A percentile compares a stretch with the other conserved stretches of the same genome.
Conservation (phyloP, 495 filamentous ascomycete genomes). For the Talaromyces thailandensis region DNA sequence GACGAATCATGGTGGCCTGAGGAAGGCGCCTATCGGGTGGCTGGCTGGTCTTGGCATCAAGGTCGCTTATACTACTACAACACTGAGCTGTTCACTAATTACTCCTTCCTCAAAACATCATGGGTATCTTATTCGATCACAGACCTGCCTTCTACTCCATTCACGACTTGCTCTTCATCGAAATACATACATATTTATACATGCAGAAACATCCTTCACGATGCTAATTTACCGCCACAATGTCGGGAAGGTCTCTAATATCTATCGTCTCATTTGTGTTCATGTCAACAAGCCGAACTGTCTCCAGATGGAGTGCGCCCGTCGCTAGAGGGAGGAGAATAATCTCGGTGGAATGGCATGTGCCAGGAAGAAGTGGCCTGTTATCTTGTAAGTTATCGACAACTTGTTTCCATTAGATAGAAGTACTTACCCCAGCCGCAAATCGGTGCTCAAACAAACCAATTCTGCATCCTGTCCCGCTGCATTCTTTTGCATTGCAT, state of each 20-base stretch:
- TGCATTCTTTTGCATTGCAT: conserved; percentile 70
- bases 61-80: not conserved
- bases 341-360: conserved; percentile 72
- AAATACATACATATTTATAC: not conserved
- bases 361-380: conserved; percentile 62
- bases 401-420: no score
- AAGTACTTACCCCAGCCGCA: conserved; percentile 62
- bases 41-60: not conserved
- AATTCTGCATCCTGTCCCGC: conserved; percentile 65
- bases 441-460: conserved; percentile 73
- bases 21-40: not conserved
- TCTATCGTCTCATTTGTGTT: conserved; percentile 73
- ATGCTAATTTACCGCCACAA: conserved; percentile 45
- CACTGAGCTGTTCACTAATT: not conserved
- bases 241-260: conserved; percentile 69
- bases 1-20: not conserved
- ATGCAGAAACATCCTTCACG: not conserved
- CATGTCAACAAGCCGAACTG: conserved; percentile 74
- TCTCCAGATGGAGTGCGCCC: conserved; percentile 70
- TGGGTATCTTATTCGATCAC: not conserved
- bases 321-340: conserved; percentile 67
- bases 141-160: not conserved
- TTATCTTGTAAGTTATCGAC: no score
- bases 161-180: not conserved
- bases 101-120: not conserved